A percentile compares a stretch with the other conserved stretches of the same genome.
Evolutionary conservation across 2,329 filamentous ascomycete genomes (phyloP).

Genomic region (Colletotrichum lentis): DNA sequence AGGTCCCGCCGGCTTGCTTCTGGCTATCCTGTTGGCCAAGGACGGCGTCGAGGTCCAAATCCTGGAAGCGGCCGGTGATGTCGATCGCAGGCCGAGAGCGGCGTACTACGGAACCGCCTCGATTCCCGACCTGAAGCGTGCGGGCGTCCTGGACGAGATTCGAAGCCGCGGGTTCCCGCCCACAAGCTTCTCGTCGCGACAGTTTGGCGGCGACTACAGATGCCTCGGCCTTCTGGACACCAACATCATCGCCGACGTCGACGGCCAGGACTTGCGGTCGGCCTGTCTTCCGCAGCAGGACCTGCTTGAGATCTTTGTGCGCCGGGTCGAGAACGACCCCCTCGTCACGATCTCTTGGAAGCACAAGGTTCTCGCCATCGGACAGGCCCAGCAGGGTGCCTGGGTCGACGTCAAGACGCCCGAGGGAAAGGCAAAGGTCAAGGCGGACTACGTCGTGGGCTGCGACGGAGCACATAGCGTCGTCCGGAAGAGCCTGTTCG

Average conservation of each 20-base stretch:
- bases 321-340: not conserved
- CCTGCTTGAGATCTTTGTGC: not conserved
- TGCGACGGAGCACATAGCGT: slow-evolving; percentile 3
- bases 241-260: not conserved
- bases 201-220: not conserved
- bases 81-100: slow-evolving; percentile 46
- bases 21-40: slow-evolving; percentile 41
- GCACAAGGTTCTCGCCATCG: not conserved
- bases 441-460: slow-evolving; percentile 3
- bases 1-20: slow-evolving; percentile 40
- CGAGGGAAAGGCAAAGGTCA: not conserved
- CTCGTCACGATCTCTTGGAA: not conserved
- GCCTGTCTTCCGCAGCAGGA: not conserved
- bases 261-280: not conserved
- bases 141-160: slow-evolving; percentile 48
- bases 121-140: slow-evolving; percentile 63
- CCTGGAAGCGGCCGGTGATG: slow-evolving; percentile 41
- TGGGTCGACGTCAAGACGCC: not conserved
- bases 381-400: not conserved
- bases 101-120: slow-evolving; percentile 56
- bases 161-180: not conserved
- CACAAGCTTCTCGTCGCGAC: not conserved
- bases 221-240: not conserved
- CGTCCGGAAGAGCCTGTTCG: not conserved
- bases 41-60: slow-evolving; percentile 42